Conservation (phyloP, 2,329 filamentous ascomycete genomes). For the Davidsoniella australis region DNA sequence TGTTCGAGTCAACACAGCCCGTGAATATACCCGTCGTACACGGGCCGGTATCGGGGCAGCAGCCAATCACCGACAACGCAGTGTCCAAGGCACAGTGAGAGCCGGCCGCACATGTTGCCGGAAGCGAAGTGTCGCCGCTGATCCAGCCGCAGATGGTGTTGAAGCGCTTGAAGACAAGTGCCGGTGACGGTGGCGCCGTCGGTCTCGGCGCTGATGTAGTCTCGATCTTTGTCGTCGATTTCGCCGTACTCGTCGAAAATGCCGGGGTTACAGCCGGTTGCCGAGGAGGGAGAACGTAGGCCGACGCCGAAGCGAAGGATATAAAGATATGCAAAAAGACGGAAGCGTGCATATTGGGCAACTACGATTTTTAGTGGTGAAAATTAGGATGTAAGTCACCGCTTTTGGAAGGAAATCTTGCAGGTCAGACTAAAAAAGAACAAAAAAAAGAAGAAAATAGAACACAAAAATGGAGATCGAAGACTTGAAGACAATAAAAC, state of each 20-base stretch:
- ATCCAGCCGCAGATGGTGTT: conserved; percentile 45
- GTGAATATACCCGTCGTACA: conserved; percentile 42
- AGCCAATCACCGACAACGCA: conserved; percentile 32
- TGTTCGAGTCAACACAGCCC: conserved; percentile 36
- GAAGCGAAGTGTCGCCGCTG: conserved; percentile 31
- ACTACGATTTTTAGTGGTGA: background rate
- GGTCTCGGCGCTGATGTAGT: conserved; percentile 9
- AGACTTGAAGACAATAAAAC: background rate
- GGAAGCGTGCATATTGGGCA: conserved; percentile 19
- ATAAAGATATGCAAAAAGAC: conserved; percentile 21
- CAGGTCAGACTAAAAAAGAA: background rate
- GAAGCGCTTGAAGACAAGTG: conserved; percentile 75
- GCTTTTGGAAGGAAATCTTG: background rate
- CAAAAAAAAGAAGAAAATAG: background rate
- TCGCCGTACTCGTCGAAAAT: conserved; percentile 14
- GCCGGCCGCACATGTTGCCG: conserved; percentile 39
- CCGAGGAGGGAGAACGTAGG: conserved; percentile 23
- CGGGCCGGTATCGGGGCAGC: conserved; percentile 33
- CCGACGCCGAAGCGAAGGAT: conserved; percentile 19
- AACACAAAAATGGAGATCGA: background rate
- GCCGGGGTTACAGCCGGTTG: conserved; percentile 18
- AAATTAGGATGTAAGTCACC: background rate
- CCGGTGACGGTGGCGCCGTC: conserved; percentile 21
- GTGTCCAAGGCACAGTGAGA: conserved; percentile 41
- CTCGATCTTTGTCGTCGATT: conserved; percentile 16